These are phyloP conservation scores for Kernera saxatilis DNA, from an alignment of 345 rosid species.

Conservation along the genomic window DNA sequence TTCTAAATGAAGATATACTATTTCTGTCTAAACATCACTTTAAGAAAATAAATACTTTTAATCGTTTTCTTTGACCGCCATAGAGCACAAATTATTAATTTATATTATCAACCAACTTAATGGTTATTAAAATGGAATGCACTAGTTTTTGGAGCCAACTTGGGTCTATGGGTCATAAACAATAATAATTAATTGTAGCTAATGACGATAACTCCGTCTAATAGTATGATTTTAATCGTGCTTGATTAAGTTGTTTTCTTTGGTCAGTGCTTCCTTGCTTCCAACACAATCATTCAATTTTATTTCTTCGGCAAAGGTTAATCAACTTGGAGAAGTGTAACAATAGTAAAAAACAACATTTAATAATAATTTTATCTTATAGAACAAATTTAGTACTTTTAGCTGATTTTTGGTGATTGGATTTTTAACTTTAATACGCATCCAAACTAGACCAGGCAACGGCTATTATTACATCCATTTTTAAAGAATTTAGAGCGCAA, in stretches of 20 bases:
- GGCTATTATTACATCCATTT: background rate
- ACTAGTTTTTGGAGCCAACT: slow-evolving; percentile 9
- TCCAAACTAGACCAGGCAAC: background rate
- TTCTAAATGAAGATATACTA: slow-evolving; percentile 3
- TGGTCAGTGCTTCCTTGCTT: slow-evolving; percentile 30
- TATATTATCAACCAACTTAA: slow-evolving; percentile 3
- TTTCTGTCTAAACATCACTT: slow-evolving; percentile 22
- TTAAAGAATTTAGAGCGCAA: background rate
- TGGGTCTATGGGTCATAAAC: background rate
- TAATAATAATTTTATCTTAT: background rate
- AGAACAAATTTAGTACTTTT: background rate
- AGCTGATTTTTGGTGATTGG: background rate
- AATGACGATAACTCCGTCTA: slow-evolving; percentile 15
- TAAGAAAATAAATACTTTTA: background rate
- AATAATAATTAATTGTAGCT: background rate
- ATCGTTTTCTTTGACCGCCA: slow-evolving; percentile 7
- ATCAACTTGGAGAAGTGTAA: background rate
- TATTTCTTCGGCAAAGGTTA: background rate
- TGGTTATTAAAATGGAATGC: slow-evolving; percentile 6
- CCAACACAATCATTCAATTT: slow-evolving; percentile 15
- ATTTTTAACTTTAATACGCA: slow-evolving; percentile 7
- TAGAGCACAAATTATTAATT: background rate
- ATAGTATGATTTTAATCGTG: background rate
- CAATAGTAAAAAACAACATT: background rate
- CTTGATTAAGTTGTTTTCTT: slow-evolving; percentile 11